phyloP scores from a whole-genome alignment of 345 rosid genomes.

The Dimocarpus longan region DNA sequence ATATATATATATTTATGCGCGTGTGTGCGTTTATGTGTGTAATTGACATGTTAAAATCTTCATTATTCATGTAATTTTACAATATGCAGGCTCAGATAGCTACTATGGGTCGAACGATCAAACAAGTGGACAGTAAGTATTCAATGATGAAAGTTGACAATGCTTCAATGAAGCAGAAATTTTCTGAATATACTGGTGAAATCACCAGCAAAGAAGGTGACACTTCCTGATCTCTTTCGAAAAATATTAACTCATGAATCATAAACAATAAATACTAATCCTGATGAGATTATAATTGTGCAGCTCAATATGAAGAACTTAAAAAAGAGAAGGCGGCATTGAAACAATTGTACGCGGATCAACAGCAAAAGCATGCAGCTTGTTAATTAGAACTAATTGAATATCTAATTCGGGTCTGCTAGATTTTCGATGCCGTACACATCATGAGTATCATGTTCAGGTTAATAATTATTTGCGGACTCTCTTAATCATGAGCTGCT shows the following conservation, averaged over 20 bases:
- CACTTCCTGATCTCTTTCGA: neutral
- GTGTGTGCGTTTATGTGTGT: no score
- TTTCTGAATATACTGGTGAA: neutral
- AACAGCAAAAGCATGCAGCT: neutral
- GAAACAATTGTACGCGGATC: slow-evolving; percentile 8
- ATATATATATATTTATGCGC: neutral
- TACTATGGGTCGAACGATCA: slow-evolving; percentile 11
- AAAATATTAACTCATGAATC: no score
- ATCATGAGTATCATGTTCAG: no score
- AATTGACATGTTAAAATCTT: no score
- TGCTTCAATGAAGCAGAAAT: slow-evolving; percentile 16
- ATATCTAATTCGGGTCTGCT: no score
- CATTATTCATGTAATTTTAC: no score
- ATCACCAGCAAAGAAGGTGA: slow-evolving; percentile 26
- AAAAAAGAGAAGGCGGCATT: slow-evolving; percentile 29
- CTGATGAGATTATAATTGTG: neutral
- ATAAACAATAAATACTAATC: neutral
- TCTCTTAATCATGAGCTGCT: no score
- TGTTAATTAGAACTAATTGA: no score
- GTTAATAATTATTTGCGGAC: no score
- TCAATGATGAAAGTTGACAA: slow-evolving; percentile 28
- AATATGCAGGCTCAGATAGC: slow-evolving; percentile 29
- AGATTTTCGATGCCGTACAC: no score
- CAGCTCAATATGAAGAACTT: slow-evolving; percentile 34
- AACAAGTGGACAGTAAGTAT: slow-evolving; percentile 13